These are phyloP conservation scores for Globisporangium splendens DNA, from an alignment of 352 stramenopile species.

Conservation along the genomic window DNA sequence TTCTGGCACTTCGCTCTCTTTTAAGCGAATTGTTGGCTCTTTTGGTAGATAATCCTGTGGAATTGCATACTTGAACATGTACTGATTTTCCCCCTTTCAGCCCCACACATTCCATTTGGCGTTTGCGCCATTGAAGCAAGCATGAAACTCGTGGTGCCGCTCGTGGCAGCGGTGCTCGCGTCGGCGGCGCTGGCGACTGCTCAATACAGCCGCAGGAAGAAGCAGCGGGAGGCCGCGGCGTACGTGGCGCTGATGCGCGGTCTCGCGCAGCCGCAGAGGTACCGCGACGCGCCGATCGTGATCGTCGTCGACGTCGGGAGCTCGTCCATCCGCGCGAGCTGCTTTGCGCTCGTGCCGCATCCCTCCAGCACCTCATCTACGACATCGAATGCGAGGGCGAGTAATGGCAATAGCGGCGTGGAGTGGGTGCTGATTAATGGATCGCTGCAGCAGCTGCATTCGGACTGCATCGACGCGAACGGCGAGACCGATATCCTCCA, in stretches of 20 bases:
- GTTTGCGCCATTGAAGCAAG: background rate
- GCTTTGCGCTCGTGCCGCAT: conserved; percentile 56
- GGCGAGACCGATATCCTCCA: conserved; percentile 52
- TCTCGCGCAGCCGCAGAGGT: conserved; percentile 33
- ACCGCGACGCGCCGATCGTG: conserved; percentile 40
- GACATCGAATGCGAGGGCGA: too few species aligned
- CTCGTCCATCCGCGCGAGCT: conserved; percentile 90
- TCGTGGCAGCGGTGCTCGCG: conserved; percentile 3
- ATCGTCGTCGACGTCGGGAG: conserved; percentile 92
- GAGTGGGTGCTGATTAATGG: conserved; percentile 66
- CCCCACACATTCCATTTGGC: too few species aligned
- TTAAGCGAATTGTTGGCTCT: too few species aligned
- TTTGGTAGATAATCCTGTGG: too few species aligned
- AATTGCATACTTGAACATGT: background rate
- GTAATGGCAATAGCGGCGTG: background rate
- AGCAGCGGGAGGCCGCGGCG: background rate
- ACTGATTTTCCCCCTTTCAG: too few species aligned
- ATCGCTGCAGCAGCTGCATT: conserved; percentile 62
- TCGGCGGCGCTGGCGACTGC: background rate
- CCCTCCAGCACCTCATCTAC: too few species aligned
- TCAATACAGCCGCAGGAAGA: background rate
- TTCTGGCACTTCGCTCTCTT: too few species aligned
- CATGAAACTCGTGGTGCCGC: conserved; percentile 8
- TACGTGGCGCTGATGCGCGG: conserved; percentile 23
- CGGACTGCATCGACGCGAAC: conserved; percentile 40